Base-by-base conservation (phyloP, 345 rosid genomes). In the Arabis hirsuta region DNA sequence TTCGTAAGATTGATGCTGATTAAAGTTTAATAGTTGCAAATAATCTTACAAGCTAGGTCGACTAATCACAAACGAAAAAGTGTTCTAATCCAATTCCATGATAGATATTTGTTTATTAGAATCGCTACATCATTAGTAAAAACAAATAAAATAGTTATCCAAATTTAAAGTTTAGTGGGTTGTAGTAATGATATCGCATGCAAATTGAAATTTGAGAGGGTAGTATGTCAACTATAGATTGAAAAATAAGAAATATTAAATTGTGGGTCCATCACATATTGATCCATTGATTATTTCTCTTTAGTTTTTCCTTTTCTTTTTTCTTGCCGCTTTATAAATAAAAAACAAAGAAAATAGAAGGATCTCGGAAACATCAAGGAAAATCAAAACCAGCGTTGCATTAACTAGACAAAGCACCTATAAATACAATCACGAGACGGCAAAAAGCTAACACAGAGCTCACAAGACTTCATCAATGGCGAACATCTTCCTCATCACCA, bases 381-480 rank as follows among this genome's bases (percentile, higher is more conserved):
- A 75, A 61, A 26, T 53, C 14, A 68, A 52, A 34, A 62, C 61
- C 71, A 76, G 75, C 71, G 56, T 52, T 47, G 55, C 75, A 76
- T 69, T 76, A 45, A 55, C 1, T 48, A 45, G 45, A 20, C 65
- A 39, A 38, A 26, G n/a, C 66, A 63, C 71, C 16, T 76, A 76
- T 76, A 76, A 47, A 56, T 69, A 63, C 61, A 76, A 62, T 41
- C 76, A 63, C 66, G 32, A 62, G 65, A 27, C n/a, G 44, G 12
- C 4, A 12, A 45, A 24, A 13, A 11, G 26, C 13, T 13, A 69
- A 54, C 12, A 62, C 44, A 69, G 29, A 67, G 20, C 55, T 48
- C 55, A 69, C 65, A 52, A 55, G 29, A 63, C 65, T 63, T 75
- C 36, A 63, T 53, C 78, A 63, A 76, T 76, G 79, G 75, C 79